Percentiles rank a stretch among this genome's conserved stretches.
phyloP scores from a whole-genome alignment of 2,329 filamentous ascomycete species.

The Mycocentrospora acerina region DNA sequence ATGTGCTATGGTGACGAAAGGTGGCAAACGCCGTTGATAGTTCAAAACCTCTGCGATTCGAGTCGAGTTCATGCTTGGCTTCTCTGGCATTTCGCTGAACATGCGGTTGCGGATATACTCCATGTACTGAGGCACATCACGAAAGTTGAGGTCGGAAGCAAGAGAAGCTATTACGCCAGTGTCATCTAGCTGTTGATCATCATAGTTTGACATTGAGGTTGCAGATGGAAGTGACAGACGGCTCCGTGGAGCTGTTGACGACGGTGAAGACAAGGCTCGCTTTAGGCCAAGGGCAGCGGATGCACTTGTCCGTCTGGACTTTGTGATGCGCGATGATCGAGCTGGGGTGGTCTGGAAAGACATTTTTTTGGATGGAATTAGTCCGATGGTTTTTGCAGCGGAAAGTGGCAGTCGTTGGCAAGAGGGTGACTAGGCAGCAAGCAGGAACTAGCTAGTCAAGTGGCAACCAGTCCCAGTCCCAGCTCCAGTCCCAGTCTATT shows the following conservation, averaged over 20 bases:
- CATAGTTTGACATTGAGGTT: slow-evolving; percentile 27
- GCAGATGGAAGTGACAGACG: slow-evolving; percentile 28
- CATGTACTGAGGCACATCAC: slow-evolving; percentile 65
- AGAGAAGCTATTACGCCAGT: slow-evolving; percentile 59
- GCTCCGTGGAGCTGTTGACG: slow-evolving; percentile 38
- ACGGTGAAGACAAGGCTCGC: slow-evolving; percentile 41
- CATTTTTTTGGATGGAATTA: too few species aligned
- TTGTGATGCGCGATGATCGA: slow-evolving; percentile 34
- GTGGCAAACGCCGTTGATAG: slow-evolving; percentile 61
- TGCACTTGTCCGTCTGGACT: slow-evolving; percentile 23
- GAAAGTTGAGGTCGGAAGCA: slow-evolving; percentile 57
- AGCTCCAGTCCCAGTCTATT: too few species aligned
- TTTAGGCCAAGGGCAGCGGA: slow-evolving; percentile 29
- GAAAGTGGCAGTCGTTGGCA: too few species aligned
- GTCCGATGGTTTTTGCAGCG: too few species aligned
- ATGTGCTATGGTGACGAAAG: slow-evolving; percentile 66
- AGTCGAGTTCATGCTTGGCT: slow-evolving; percentile 63
- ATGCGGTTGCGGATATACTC: slow-evolving; percentile 61
- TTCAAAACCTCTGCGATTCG: slow-evolving; percentile 65
- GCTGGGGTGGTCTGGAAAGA: slow-evolving; percentile 33
- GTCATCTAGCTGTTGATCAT: slow-evolving; percentile 58
- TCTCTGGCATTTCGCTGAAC: slow-evolving; percentile 64
- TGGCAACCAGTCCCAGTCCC: too few species aligned
- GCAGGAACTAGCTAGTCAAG: too few species aligned
- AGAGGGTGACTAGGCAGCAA: too few species aligned